A percentile compares a stretch with the other conserved stretches of the same genome.
Evolutionary conservation across 169 alveolate genomes (phyloP).

Genomic region (Amoebophrya sp.): DNA sequence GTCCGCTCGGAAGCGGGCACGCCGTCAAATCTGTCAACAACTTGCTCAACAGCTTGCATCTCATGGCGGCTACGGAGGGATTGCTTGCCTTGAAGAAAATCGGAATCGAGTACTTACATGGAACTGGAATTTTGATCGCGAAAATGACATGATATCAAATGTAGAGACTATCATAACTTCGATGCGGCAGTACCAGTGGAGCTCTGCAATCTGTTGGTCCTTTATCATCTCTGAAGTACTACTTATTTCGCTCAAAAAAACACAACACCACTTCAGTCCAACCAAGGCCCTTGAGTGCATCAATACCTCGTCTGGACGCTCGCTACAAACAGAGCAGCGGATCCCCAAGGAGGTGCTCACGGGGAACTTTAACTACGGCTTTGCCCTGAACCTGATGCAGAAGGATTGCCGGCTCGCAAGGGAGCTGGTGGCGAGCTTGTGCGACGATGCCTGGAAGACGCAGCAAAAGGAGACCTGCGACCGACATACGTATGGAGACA

Average conservation of each 20-base stretch:
- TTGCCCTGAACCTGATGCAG: background rate
- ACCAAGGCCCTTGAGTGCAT: background rate
- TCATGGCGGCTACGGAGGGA: background rate
- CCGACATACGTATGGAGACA: background rate
- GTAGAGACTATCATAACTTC: too few relatives aligned
- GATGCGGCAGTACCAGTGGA: too few relatives aligned
- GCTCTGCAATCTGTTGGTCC: too few relatives aligned
- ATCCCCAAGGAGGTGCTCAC: background rate
- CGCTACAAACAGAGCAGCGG: background rate
- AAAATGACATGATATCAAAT: too few relatives aligned
- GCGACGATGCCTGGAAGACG: background rate
- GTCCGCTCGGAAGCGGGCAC: background rate
- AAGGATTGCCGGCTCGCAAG: background rate
- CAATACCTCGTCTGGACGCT: background rate
- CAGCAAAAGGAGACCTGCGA: background rate
- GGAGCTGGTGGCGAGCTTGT: background rate
- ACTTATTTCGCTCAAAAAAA: too few relatives aligned
- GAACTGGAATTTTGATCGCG: too few relatives aligned
- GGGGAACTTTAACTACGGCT: background rate
- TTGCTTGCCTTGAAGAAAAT: background rate
- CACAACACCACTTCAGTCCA: too few relatives aligned
- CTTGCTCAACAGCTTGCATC: background rate
- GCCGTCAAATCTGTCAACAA: background rate
- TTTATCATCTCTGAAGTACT: too few relatives aligned
- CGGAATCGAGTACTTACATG: too few relatives aligned